Base-by-base conservation (phyloP, 2,329 filamentous ascomycete species). In the Neofusicoccum sp. region DNA sequence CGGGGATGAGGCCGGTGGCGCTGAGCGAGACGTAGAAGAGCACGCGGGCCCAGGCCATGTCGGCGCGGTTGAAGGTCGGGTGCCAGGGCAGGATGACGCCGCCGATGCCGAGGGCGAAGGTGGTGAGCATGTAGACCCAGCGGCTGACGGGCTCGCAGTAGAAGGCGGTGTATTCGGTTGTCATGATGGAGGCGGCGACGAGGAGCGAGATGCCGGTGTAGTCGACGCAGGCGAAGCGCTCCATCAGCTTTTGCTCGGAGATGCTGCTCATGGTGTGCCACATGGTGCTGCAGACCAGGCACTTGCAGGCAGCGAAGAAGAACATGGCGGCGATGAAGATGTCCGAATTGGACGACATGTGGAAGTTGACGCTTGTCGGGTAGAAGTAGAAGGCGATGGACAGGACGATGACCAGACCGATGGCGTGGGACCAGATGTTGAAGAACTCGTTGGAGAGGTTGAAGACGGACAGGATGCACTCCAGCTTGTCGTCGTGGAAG, bases 181-280 rank as follows among this genome's bases (percentile, higher is more conserved):
- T 97, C 85, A 98, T 92, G 79, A 99, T 99, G 63, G 92, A 96
- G 8, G 95, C 93, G 2, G 95, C 92, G 59, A 99, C 95, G 31
- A 99, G 85, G 56, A 99, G 83, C 1, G 93, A 97, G 69, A 99
- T 99, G 62, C 95, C 95, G 0, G 95, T 98, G 79, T 99, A 99
- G 77, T 99, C 95, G 64, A 99, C 93, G 76, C 95, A 99, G 16
- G 95, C 95, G 72, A 99, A 98, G 66, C 93, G 90, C 74, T 96
- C 95, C 79, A 99, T 90, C 45, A 96, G 86, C 22, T 88, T 87
- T 71, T 96, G 89, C 69, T 96, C 91, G 16, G 94, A 93, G 61
- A 98, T 96, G 70, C 92, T 92, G 80, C 94, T 97, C 93, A 99
- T 98, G 31, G 95, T 97, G 80, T 99, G 95, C 95, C 95, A 99